These are phyloP conservation scores for Chlorella sorokiniana DNA, from an alignment of 139 green algal species.

Conservation along the genomic window DNA sequence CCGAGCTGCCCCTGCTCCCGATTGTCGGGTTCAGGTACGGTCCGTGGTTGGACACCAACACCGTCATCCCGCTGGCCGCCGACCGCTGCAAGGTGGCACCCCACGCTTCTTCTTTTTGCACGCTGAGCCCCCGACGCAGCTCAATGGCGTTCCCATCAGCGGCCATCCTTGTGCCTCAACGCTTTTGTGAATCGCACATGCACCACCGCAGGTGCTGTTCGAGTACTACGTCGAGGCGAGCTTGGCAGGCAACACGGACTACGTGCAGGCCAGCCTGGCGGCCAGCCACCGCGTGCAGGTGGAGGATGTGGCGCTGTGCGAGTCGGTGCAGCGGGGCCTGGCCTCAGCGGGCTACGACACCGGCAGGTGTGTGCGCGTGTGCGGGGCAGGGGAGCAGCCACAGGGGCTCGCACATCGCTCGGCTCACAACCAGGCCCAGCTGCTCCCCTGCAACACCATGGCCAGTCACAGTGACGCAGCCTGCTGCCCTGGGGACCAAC, in stretches of 20 bases:
- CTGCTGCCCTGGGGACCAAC: too few relatives aligned
- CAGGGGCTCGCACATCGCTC: too few relatives aligned
- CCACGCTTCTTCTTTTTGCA: not conserved
- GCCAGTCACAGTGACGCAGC: too few relatives aligned
- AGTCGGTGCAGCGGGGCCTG: conserved; percentile 60
- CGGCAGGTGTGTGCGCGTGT: conserved; percentile 35
- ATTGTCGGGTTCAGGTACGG: conserved; percentile 47
- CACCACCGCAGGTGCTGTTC: conserved; percentile 14
- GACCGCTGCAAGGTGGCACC: conserved; percentile 46
- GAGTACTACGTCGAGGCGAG: conserved; percentile 19
- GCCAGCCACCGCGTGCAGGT: conserved; percentile 59
- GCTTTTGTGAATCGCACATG: too few relatives aligned
- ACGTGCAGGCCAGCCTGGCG: conserved; percentile 33
- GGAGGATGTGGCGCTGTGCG: conserved; percentile 63
- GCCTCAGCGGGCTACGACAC: conserved; percentile 43
- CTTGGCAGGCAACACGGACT: conserved; percentile 21
- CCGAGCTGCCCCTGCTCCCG: not conserved
- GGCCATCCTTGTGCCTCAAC: too few relatives aligned
- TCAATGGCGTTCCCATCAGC: too few relatives aligned
- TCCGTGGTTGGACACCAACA: conserved; percentile 64
- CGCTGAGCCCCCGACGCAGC: too few relatives aligned
- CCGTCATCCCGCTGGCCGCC: conserved; percentile 41
- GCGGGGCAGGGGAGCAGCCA: not conserved
- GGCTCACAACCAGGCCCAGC: not conserved
- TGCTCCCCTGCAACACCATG: not conserved